phyloP scores from a whole-genome alignment of 352 stramenopile genomes.

The Blastocystis sp. region DNA sequence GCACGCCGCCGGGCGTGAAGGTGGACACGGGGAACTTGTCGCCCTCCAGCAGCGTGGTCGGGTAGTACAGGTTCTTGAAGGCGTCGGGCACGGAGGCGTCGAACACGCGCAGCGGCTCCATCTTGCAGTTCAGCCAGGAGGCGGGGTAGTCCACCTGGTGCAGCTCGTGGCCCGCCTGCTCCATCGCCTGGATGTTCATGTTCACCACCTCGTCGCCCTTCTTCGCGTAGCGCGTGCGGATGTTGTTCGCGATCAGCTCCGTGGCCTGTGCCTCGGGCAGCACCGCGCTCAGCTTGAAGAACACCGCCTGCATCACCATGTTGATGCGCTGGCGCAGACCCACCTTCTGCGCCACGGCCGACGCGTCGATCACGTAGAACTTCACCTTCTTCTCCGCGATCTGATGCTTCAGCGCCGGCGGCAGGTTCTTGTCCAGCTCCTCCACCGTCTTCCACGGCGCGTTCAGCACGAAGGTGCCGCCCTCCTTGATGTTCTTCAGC shows the following conservation, averaged over 20 bases:
- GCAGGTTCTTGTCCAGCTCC: conserved; percentile 72
- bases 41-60: conserved; percentile 72
- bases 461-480: conserved; percentile 61
- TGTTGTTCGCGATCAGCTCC: conserved; percentile 12
- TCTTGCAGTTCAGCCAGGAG: conserved; percentile 55
- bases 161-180: conserved; percentile 29
- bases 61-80: conserved; percentile 72
- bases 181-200: conserved; percentile 50
- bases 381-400: conserved; percentile 72
- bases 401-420: conserved; percentile 72
- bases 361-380: conserved; percentile 75
- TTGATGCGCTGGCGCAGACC: conserved; percentile 75
- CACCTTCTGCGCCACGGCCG: conserved; percentile 72
- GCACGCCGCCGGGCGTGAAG: conserved; percentile 74
- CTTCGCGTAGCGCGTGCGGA: conserved; percentile 7
- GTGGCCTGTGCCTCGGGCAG: neutral
- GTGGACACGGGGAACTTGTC: conserved; percentile 75
- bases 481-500: conserved; percentile 73
- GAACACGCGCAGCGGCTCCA: conserved; percentile 71
- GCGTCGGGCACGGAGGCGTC: conserved; percentile 72
- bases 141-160: neutral
- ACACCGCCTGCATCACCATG: conserved; percentile 73
- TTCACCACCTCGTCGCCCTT: conserved; percentile 24
- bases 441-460: conserved; percentile 70
- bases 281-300: conserved; percentile 35